Conservation (phyloP, 2,329 filamentous ascomycete genomes). For the Chaetoscypha palmicola region DNA sequence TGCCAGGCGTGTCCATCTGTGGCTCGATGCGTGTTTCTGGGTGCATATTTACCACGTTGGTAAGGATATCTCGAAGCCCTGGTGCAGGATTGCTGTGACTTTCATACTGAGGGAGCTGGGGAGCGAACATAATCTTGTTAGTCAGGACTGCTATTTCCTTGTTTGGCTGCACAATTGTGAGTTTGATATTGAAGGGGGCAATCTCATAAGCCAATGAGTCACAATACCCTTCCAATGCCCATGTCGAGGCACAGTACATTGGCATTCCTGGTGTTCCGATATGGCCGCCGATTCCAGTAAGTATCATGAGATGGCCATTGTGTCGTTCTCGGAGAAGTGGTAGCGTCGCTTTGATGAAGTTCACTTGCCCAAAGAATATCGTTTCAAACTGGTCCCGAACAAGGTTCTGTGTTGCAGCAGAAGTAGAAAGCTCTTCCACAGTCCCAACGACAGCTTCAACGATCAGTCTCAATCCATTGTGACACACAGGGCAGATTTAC, state of each 20-base stretch:
- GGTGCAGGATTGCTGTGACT: conserved; percentile 68
- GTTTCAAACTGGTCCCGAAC: conserved; percentile 88
- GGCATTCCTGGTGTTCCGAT: conserved; percentile 87
- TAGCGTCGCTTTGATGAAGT: conserved; percentile 84
- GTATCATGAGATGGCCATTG: conserved; percentile 81
- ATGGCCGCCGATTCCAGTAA: conserved; percentile 86
- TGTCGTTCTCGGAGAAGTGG: conserved; percentile 72
- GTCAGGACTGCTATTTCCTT: conserved; percentile 86
- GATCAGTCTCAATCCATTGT: too few species aligned
- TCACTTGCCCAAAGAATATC: conserved; percentile 92
- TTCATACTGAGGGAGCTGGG: conserved; percentile 64
- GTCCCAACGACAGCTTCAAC: conserved; percentile 71
- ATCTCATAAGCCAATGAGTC: conserved; percentile 95
- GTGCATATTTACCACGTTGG: conserved; percentile 69
- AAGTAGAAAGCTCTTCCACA: conserved; percentile 80
- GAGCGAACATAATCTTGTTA: conserved; percentile 78
- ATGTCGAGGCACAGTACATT: conserved; percentile 86
- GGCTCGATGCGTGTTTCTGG: conserved; percentile 49
- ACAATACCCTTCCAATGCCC: conserved; percentile 93
- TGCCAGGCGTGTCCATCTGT: not conserved
- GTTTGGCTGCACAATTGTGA: conserved; percentile 92
- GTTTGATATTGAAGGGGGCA: conserved; percentile 91
- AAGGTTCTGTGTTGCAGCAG: conserved; percentile 64
- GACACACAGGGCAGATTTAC: conserved; percentile 39
- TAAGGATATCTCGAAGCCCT: conserved; percentile 74